A percentile compares a stretch with the other conserved stretches of the same genome.
phyloP scores from a whole-genome alignment of 768 basidiomycete species.

The Plicaturopsis crispa region DNA sequence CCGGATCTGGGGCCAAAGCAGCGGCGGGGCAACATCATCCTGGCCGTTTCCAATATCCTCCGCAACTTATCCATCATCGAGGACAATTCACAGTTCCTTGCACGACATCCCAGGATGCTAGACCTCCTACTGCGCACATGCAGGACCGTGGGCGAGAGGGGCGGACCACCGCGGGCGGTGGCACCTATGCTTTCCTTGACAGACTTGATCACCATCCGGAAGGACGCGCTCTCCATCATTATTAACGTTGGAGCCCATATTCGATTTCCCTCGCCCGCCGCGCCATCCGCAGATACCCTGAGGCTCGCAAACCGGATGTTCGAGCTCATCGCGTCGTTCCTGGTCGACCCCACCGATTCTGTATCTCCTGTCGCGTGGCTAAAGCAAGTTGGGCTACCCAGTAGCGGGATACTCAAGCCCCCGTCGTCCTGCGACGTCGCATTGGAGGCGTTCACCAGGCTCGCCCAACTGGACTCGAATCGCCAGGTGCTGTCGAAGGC shows the following conservation, averaged over 20 bases:
- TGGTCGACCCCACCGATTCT: slow-evolving; percentile 63
- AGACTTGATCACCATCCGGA: slow-evolving; percentile 68
- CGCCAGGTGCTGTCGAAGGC: slow-evolving; percentile 61
- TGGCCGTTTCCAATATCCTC: slow-evolving; percentile 70
- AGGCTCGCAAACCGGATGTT: slow-evolving; percentile 53
- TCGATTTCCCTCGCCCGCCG: slow-evolving; percentile 32
- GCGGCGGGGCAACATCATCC: slow-evolving; percentile 55
- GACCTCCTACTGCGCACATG: slow-evolving; percentile 67
- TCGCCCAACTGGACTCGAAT: slow-evolving; percentile 72
- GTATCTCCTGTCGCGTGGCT: slow-evolving; percentile 53
- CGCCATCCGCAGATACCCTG: slow-evolving; percentile 31
- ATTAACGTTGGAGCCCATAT: slow-evolving; percentile 50
- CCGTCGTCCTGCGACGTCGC: slow-evolving; percentile 63
- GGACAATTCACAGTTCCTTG: slow-evolving; percentile 66
- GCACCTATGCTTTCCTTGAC: slow-evolving; percentile 59
- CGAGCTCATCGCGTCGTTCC: slow-evolving; percentile 64
- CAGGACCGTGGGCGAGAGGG: slow-evolving; percentile 30
- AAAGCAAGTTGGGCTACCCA: slow-evolving; percentile 42
- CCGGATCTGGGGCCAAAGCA: slow-evolving; percentile 48
- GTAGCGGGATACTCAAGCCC: slow-evolving; percentile 37
- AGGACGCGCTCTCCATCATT: slow-evolving; percentile 69
- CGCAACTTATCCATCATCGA: slow-evolving; percentile 75
- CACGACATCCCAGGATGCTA: slow-evolving; percentile 55
- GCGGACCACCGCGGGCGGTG: slow-evolving; percentile 28
- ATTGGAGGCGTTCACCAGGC: slow-evolving; percentile 78